Conservation (phyloP, 495 filamentous ascomycete genomes). For the Halenospora varia region DNA sequence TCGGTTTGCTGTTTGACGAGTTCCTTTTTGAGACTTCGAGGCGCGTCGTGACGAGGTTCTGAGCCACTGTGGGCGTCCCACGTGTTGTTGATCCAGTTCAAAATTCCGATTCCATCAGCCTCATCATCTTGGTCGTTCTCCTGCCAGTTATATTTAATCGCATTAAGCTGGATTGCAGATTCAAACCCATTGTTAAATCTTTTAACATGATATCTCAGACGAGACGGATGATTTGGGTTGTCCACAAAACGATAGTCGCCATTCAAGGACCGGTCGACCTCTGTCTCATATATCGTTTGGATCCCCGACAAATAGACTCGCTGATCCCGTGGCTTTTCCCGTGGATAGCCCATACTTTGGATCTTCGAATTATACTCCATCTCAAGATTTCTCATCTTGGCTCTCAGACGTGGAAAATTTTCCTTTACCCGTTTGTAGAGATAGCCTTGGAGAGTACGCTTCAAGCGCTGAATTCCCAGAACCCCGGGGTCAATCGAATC, state of each 20-base stretch:
- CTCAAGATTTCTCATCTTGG: conserved; percentile 9
- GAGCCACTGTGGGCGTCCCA: conserved; percentile 9
- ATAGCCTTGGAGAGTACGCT: conserved; percentile 5
- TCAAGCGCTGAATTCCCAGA: conserved; percentile 9
- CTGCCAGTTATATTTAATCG: conserved; percentile 8
- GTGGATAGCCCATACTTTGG: conserved; percentile 7
- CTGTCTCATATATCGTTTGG: conserved; percentile 9
- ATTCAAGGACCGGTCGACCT: conserved; percentile 11
- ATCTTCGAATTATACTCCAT: conserved; percentile 1
- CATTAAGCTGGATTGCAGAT: neutral
- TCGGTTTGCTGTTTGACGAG: conserved; percentile 12
- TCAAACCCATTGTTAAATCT: conserved; percentile 7
- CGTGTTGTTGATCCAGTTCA: conserved; percentile 10
- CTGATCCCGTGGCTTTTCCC: conserved; percentile 4
- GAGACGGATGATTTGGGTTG: conserved; percentile 7
- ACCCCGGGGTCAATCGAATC: conserved; percentile 10
- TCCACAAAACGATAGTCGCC: conserved; percentile 12
- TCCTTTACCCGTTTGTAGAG: conserved; percentile 15
- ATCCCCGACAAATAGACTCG: conserved; percentile 10
- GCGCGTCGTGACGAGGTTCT: conserved; percentile 6
- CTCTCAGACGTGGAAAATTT: conserved; percentile 10
- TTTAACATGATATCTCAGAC: conserved; percentile 12
- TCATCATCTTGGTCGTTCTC: neutral
- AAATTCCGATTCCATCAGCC: neutral
- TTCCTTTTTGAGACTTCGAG: conserved; percentile 14